These are phyloP conservation scores for Tuber melanosporum DNA, from an alignment of 495 filamentous ascomycete species.

Conservation along the genomic window DNA sequence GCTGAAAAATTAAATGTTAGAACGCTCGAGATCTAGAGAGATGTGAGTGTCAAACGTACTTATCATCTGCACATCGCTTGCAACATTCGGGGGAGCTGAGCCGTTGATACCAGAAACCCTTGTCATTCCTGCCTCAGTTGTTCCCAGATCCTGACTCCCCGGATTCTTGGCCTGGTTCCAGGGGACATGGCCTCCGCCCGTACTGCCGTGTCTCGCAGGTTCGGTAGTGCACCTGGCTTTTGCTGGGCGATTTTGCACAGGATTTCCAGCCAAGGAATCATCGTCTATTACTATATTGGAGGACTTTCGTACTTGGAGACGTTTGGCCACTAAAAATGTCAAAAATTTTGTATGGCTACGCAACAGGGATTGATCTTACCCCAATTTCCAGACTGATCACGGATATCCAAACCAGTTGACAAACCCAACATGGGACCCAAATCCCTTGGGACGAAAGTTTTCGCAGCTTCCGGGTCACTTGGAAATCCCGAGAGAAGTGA, in stretches of 20 bases:
- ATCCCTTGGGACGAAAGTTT: neutral
- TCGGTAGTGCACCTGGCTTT: neutral
- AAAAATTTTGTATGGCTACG: neutral
- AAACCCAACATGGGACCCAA: neutral
- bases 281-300: neutral
- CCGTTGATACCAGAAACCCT: neutral
- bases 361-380: neutral
- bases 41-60: neutral
- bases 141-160: neutral
- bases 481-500: neutral
- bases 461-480: neutral
- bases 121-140: neutral
- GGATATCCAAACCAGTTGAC: neutral
- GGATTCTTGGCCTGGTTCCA: neutral
- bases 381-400: neutral
- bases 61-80: neutral
- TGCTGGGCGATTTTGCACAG: neutral
- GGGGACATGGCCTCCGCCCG: neutral
- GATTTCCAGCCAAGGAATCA: neutral
- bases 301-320: neutral
- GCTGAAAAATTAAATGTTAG: neutral
- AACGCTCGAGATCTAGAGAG: neutral
- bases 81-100: neutral
- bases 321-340: constrained; percentile 2
- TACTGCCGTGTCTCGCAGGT: neutral